Conservation (phyloP, 345 rosid genomes). For the Lagerstroemia speciosa region DNA sequence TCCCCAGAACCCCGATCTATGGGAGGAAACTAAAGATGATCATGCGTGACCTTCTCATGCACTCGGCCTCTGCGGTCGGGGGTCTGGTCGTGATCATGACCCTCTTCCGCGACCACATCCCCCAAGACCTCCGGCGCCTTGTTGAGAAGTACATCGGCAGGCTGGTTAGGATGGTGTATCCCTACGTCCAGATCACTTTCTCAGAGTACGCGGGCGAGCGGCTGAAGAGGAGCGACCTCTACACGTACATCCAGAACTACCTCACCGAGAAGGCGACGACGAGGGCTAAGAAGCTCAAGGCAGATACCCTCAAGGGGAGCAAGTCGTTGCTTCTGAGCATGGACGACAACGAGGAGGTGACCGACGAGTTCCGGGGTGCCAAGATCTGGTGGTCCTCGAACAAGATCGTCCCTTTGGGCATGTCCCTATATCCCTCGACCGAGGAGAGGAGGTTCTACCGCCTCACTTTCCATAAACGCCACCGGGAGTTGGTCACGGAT, state of each 20-base stretch:
- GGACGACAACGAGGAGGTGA: slow-evolving; percentile 19
- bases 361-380: slow-evolving; percentile 8
- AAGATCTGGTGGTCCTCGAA: slow-evolving; percentile 14
- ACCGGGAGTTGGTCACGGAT: slow-evolving; percentile 5
- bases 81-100: slow-evolving; percentile 1
- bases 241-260: slow-evolving; percentile 11
- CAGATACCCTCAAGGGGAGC: slow-evolving; percentile 8
- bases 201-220: slow-evolving; percentile 4
- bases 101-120: slow-evolving; percentile 9
- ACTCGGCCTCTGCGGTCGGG: not conserved
- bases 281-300: slow-evolving; percentile 11
- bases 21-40: not conserved
- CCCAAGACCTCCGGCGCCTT: not conserved
- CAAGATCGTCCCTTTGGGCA: not conserved
- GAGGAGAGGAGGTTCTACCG: slow-evolving; percentile 6
- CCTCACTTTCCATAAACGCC: slow-evolving; percentile 10
- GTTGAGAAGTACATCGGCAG: slow-evolving; percentile 1
- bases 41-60: slow-evolving; percentile 3
- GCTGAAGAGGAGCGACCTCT: slow-evolving; percentile 5
- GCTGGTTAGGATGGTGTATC: slow-evolving; percentile 1
- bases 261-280: slow-evolving; percentile 8
- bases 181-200: slow-evolving; percentile 16
- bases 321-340: slow-evolving; percentile 10
- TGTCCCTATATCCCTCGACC: not conserved
- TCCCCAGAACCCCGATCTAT: not conserved